These are phyloP conservation scores for Teratosphaeria destructans DNA, from an alignment of 2,329 filamentous ascomycete genomes.

Conservation along the genomic window DNA sequence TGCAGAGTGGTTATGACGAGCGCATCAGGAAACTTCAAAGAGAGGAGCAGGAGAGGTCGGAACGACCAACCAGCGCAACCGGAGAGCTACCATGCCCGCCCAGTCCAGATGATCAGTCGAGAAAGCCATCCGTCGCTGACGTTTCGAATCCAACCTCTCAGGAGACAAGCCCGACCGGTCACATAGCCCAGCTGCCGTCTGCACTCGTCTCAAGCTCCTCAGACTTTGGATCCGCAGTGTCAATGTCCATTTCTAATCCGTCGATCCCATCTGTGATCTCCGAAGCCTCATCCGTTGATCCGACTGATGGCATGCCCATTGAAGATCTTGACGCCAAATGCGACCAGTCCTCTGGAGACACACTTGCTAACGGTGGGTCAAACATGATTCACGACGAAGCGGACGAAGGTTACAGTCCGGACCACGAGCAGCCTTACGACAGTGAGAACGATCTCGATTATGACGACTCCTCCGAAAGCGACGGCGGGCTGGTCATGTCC, in stretches of 20 bases:
- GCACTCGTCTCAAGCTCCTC: constrained; percentile 36
- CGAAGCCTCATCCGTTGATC: constrained; percentile 34
- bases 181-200: constrained; percentile 15
- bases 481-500: constrained; percentile 30
- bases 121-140: constrained; percentile 9
- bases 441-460: constrained; percentile 32
- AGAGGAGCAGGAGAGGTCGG: constrained; percentile 22
- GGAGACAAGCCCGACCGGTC: constrained; percentile 31
- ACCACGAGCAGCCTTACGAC: constrained; percentile 27
- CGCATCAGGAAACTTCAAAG: constrained; percentile 22
- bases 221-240: constrained; percentile 38
- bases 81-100: constrained; percentile 33
- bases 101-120: constrained; percentile 33
- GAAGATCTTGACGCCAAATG: constrained; percentile 28
- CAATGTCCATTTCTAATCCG: constrained; percentile 40
- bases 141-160: constrained; percentile 18
- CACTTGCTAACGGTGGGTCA: constrained; percentile 18
- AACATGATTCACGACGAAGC: constrained; percentile 11
- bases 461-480: constrained; percentile 29
- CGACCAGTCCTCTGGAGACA: constrained; percentile 24
- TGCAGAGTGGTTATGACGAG: constrained; percentile 25
- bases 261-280: constrained; percentile 43
- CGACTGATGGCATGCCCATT: constrained; percentile 12
- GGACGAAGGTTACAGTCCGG: constrained; percentile 23
- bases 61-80: constrained; percentile 18